These are phyloP conservation scores for Lactarius hengduanensis DNA, from an alignment of 768 basidiomycete species.

Conservation along the genomic window DNA sequence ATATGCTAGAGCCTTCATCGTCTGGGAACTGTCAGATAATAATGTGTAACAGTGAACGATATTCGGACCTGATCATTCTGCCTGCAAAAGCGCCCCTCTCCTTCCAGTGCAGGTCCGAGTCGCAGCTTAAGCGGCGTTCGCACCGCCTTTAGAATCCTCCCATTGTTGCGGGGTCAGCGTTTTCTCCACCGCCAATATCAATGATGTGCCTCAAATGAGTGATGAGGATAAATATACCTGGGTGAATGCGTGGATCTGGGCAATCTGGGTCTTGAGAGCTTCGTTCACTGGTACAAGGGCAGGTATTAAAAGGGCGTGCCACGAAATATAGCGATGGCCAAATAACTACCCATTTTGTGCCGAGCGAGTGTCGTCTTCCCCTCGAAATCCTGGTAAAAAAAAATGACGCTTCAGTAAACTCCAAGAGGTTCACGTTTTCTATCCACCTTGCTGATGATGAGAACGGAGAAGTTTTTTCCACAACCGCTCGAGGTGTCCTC, in stretches of 20 bases:
- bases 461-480: conserved; percentile 71
- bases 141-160: conserved; percentile 44
- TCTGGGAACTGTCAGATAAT: background rate
- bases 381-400: conserved; percentile 57
- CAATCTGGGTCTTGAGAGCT: conserved; percentile 67
- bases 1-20: too few species aligned
- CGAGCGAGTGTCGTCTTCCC: conserved; percentile 77
- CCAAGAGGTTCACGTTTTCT: background rate
- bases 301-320: background rate
- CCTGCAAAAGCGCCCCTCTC: background rate
- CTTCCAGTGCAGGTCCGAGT: background rate
- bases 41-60: background rate
- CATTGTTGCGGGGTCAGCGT: conserved; percentile 71
- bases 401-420: too few species aligned
- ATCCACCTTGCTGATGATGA: conserved; percentile 72
- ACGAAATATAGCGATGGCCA: background rate
- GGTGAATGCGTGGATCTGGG: conserved; percentile 85
- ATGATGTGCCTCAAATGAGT: background rate
- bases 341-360: conserved; percentile 61
- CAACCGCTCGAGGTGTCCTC: conserved; percentile 79
- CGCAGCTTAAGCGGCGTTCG: conserved; percentile 1
- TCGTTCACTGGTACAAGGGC: conserved; percentile 60
- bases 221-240: conserved; percentile 50
- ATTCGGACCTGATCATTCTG: background rate
- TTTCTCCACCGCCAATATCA: conserved; percentile 46